These are phyloP conservation scores for Fraxinus excelsior DNA, from an alignment of 257 asterid genomes.

Conservation along the genomic window DNA sequence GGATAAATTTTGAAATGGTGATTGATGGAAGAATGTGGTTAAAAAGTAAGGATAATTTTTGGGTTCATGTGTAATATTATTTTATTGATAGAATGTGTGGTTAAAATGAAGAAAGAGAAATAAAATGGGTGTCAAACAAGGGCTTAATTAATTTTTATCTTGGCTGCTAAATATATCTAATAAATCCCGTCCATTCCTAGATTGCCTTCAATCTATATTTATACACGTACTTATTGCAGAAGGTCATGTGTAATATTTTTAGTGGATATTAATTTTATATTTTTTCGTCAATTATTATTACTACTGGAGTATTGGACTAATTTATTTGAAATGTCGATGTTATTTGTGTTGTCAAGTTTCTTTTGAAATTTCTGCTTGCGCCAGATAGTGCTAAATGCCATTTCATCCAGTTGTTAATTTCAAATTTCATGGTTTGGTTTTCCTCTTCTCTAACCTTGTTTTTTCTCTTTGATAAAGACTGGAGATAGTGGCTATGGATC, in stretches of 20 bases:
- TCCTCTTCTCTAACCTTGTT: conserved; percentile 20
- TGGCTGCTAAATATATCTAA: background rate
- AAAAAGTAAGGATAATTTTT: too few species aligned
- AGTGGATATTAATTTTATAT: background rate
- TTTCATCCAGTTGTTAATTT: background rate
- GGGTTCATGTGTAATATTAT: too few species aligned
- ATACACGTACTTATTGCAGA: background rate
- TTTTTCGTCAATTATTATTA: background rate
- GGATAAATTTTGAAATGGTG: too few species aligned
- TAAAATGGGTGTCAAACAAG: too few species aligned
- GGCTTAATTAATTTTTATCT: background rate
- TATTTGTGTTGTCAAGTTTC: background rate
- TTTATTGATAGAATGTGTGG: too few species aligned
- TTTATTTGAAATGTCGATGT: background rate
- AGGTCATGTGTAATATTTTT: background rate
- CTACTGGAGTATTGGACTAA: background rate
- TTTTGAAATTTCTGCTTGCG: background rate
- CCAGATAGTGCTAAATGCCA: background rate
- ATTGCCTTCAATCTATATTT: background rate
- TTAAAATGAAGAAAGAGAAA: too few species aligned
- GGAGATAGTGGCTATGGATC: conserved; percentile 71
- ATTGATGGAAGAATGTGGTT: too few species aligned
- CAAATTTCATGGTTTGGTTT: conserved; percentile 11
- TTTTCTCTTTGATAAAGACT: conserved; percentile 45
- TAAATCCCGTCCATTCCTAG: background rate